These are phyloP conservation scores for Cryptosporidium viatorum DNA, from an alignment of 169 alveolate genomes.

Conservation along the genomic window DNA sequence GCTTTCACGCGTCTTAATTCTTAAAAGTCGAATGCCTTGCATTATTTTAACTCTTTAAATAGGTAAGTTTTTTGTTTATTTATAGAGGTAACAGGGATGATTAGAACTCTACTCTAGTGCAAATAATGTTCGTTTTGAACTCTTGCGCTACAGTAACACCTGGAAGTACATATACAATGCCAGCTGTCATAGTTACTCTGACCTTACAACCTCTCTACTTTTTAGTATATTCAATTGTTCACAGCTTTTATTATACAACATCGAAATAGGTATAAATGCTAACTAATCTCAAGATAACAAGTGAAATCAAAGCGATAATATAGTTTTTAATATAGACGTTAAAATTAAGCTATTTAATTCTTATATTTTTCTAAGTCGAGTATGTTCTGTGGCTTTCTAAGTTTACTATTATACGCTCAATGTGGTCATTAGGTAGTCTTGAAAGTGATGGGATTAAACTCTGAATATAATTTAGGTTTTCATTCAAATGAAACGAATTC, in stretches of 20 bases:
- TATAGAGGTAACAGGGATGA: conserved; percentile 32
- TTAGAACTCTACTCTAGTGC: conserved; percentile 35
- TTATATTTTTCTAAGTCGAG: conserved; percentile 34
- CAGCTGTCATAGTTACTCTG: conserved; percentile 77
- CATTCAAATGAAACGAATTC: neutral
- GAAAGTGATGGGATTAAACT: conserved; percentile 59
- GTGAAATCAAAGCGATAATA: neutral
- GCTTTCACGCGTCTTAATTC: neutral
- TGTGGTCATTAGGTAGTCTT: conserved; percentile 59
- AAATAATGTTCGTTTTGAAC: conserved; percentile 69
- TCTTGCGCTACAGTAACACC: conserved; percentile 16
- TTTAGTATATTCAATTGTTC: neutral
- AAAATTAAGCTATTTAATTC: neutral
- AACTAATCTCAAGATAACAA: neutral
- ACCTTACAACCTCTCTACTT: conserved; percentile 5
- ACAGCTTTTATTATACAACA: neutral
- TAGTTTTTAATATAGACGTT: neutral
- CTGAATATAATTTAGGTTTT: neutral
- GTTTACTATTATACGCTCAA: conserved; percentile 47
- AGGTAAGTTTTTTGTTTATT: neutral
- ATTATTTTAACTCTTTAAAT: neutral
- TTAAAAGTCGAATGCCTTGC: too few relatives aligned
- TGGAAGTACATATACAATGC: conserved; percentile 52
- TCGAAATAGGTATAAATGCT: too few relatives aligned
- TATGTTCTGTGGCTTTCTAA: conserved; percentile 75